These are phyloP conservation scores for Fusarium acutatum DNA, from an alignment of 2,329 filamentous ascomycete genomes.

Conservation along the genomic window DNA sequence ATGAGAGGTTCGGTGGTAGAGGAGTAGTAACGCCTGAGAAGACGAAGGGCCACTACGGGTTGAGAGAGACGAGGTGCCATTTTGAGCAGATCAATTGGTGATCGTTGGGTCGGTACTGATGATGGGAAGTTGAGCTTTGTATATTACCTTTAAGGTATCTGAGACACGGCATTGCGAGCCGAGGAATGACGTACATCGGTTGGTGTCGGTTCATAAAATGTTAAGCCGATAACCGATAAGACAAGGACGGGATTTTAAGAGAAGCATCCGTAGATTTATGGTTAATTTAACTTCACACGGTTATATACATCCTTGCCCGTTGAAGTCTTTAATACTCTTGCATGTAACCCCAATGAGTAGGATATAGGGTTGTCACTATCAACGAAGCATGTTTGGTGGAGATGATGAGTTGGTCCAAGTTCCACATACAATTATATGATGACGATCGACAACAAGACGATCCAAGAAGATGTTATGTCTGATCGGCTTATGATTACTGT, in stretches of 20 bases:
- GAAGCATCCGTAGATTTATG: constrained; percentile 3
- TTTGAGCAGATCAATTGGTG: neutral
- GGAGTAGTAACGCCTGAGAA: constrained; percentile 50
- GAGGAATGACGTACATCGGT: constrained; percentile 32
- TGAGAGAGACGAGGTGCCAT: constrained; percentile 47
- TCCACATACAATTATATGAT: constrained; percentile 3
- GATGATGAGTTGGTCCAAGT: constrained; percentile 29
- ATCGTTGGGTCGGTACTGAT: neutral
- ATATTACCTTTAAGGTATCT: neutral
- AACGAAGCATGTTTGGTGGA: constrained; percentile 6
- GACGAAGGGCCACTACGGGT: constrained; percentile 29
- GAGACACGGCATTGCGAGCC: neutral
- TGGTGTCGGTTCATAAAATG: constrained; percentile 27
- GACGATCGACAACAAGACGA: neutral
- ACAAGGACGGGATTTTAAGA: neutral
- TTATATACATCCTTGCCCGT: neutral
- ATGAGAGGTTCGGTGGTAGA: constrained; percentile 63
- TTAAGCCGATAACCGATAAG: constrained; percentile 39
- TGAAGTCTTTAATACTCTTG: neutral
- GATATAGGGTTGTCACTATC: neutral
- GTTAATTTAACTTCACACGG: neutral
- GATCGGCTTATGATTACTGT: neutral
- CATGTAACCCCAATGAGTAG: no score
- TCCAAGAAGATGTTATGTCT: neutral
- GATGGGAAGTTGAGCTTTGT: neutral